Evolutionary conservation across 2,329 filamentous ascomycete genomes (phyloP).

Genomic region (Exophiala mesophila): DNA sequence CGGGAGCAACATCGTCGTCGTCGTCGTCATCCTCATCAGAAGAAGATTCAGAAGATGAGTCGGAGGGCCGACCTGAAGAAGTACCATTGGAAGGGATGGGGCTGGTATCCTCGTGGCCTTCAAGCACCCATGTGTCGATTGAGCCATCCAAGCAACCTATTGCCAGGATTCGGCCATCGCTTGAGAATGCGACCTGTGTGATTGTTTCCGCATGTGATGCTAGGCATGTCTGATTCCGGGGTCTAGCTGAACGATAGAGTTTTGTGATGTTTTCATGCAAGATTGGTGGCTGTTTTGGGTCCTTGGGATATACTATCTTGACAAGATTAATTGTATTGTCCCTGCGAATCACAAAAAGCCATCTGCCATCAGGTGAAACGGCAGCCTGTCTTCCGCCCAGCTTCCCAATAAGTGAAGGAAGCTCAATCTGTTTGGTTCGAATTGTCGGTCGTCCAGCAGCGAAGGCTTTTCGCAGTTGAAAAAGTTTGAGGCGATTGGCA

Average conservation of each 20-base stretch:
- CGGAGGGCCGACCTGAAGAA: slow-evolving; percentile 6
- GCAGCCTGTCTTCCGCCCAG: slow-evolving; percentile 63
- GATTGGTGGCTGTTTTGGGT: slow-evolving; percentile 40
- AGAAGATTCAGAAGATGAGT: slow-evolving; percentile 16
- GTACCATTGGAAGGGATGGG: slow-evolving; percentile 39
- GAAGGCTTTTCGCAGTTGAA: slow-evolving; percentile 49
- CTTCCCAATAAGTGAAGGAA: slow-evolving; percentile 53
- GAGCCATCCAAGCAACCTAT: slow-evolving; percentile 77
- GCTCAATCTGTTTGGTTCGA: slow-evolving; percentile 62
- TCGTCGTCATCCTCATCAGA: slow-evolving; percentile 35
- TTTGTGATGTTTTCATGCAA: slow-evolving; percentile 41
- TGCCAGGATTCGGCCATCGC: slow-evolving; percentile 73
- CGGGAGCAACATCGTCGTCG: slow-evolving; percentile 44
- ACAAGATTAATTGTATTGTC: slow-evolving; percentile 56
- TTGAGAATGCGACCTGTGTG: slow-evolving; percentile 69
- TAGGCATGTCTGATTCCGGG: slow-evolving; percentile 32
- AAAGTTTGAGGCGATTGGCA: slow-evolving; percentile 68
- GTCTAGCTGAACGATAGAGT: slow-evolving; percentile 38
- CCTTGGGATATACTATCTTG: slow-evolving; percentile 40
- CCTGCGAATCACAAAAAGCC: slow-evolving; percentile 51
- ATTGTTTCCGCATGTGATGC: slow-evolving; percentile 71
- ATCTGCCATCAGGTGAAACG: slow-evolving; percentile 45
- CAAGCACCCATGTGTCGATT: slow-evolving; percentile 79
- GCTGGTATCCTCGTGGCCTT: slow-evolving; percentile 50
- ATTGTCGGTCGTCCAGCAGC: slow-evolving; percentile 8